A percentile compares a stretch with the other conserved stretches of the same genome.
Conservation (phyloP, 352 stramenopile genomes). For the Hyaloperonospora brassicae region DNA sequence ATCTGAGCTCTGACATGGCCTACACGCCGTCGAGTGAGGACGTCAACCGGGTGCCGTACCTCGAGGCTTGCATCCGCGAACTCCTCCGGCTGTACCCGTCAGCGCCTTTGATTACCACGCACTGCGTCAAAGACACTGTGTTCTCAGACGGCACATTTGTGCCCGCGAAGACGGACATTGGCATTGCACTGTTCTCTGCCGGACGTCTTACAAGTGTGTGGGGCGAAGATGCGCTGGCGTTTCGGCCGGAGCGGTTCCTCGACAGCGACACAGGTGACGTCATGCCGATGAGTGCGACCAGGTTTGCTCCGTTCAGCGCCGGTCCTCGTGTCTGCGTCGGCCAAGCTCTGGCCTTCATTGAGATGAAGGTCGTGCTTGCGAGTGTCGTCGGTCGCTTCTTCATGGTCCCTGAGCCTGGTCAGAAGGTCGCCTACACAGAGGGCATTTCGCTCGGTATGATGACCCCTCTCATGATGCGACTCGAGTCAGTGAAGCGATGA, state of each 20-base stretch:
- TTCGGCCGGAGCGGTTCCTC: constrained; percentile 43
- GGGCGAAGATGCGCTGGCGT: constrained; percentile 35
- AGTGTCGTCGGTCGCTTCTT: constrained; percentile 38
- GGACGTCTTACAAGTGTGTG: constrained; percentile 37
- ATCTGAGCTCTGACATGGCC: constrained; percentile 11
- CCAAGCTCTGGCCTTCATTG: constrained; percentile 37
- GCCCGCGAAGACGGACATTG: constrained; percentile 22
- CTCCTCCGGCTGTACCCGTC: constrained; percentile 48
- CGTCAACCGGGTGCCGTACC: constrained; percentile 43
- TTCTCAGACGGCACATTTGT: constrained; percentile 57
- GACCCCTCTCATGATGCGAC: not conserved
- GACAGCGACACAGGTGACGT: constrained; percentile 22
- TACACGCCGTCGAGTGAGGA: constrained; percentile 39
- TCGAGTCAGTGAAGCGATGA: too few relatives aligned
- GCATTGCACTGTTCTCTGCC: constrained; percentile 34
- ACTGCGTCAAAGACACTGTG: constrained; percentile 35
- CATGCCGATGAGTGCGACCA: constrained; percentile 25
- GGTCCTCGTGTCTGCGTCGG: constrained; percentile 49
- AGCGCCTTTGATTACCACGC: constrained; percentile 35
- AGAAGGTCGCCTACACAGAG: constrained; percentile 60
- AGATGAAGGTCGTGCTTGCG: constrained; percentile 56
- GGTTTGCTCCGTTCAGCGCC: constrained; percentile 47
- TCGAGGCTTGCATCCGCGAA: constrained; percentile 49
- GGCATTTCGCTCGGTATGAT: constrained; percentile 50
- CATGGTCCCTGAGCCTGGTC: constrained; percentile 39